Conservation (phyloP, 345 rosid genomes). For the Odontarrhena argentea region DNA sequence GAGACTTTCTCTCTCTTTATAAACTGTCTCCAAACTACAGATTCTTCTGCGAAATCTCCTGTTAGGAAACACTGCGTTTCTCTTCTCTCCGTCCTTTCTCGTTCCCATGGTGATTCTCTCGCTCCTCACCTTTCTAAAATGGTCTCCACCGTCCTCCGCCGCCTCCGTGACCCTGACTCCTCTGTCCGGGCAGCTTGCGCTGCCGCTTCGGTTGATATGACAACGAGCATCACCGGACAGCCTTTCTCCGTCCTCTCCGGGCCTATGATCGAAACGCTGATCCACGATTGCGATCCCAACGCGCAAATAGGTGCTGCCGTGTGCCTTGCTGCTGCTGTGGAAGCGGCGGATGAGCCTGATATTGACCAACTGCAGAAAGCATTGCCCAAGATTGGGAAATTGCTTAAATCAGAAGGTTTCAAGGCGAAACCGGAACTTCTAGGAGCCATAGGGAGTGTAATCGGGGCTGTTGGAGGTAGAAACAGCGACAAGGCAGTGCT, state of each 20-base stretch:
- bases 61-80: constrained; percentile 83
- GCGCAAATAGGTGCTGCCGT: constrained; percentile 83
- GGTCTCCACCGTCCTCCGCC: constrained; percentile 74
- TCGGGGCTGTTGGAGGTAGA: constrained; percentile 59
- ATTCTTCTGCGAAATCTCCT: constrained; percentile 67
- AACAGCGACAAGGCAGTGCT: constrained; percentile 49
- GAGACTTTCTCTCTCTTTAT: constrained; percentile 72
- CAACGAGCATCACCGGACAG: constrained; percentile 53
- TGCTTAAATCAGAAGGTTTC: constrained; percentile 66
- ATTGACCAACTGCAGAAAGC: constrained; percentile 61
- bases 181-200: constrained; percentile 86
- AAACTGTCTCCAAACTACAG: constrained; percentile 73
- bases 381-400: constrained; percentile 70
- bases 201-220: constrained; percentile 68
- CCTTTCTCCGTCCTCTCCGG: constrained; percentile 60
- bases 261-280: constrained; percentile 65
- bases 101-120: constrained; percentile 70
- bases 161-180: constrained; percentile 83
- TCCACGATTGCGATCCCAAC: constrained; percentile 67
- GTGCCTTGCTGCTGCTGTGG: constrained; percentile 80
- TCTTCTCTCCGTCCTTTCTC: constrained; percentile 71
- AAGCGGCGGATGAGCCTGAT: constrained; percentile 65
- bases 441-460: constrained; percentile 64
- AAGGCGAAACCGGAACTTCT: constrained; percentile 75
- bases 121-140: constrained; percentile 78